Base-by-base conservation (phyloP, 768 basidiomycete species). In the Tulasnella sp. region DNA sequence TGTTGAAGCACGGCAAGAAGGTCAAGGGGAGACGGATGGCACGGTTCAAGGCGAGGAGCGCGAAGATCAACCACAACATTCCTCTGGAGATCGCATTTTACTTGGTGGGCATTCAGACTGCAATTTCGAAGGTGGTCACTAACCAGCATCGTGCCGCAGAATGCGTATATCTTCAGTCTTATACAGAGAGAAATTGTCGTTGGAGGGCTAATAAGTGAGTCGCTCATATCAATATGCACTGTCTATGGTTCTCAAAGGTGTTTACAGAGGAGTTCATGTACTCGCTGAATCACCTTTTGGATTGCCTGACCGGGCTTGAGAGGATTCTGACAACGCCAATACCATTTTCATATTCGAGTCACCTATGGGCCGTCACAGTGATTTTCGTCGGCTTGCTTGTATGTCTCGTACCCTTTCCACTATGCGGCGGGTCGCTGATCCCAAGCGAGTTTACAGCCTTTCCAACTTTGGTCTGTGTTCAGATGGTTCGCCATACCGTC, bases 241-340 rank as follows among this genome's bases (percentile, higher is more conserved):
- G n/a, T n/a, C 41, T 6, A 46, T 12, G 23, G 3, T 21, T 14
- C 19, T 14, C 6, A 11, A 14, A 12, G 31, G 12, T 12, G 11
- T 21, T 46, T 21, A 23, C 41, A 42, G 6, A 11, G 15, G 9
- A 46, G 19, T 25, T 46, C 7, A 9, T 9, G 23, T 46, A 25
- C 19, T 46, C 41, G 43, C 15, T 85, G 7, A 77, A 73, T 62
- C 49, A 37, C 35, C 34, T 65, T n/a, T 78, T 80, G 2, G 82
- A 84, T 55, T 75, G 77, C 29, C 69, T 86, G 45, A 84, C 83
- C 8, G 80, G 81, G 4, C 71, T 86, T 1, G 84, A 86, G 63
- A 72, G 84, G 35, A 83, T 85, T 59, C 72, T 86, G 3, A 85
- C 83, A 0, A 83, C 83, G 1, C 83, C 84, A 2, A 83, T 86